phyloP scores from a whole-genome alignment of 495 filamentous ascomycete species.

The Podospora tetraspora region DNA sequence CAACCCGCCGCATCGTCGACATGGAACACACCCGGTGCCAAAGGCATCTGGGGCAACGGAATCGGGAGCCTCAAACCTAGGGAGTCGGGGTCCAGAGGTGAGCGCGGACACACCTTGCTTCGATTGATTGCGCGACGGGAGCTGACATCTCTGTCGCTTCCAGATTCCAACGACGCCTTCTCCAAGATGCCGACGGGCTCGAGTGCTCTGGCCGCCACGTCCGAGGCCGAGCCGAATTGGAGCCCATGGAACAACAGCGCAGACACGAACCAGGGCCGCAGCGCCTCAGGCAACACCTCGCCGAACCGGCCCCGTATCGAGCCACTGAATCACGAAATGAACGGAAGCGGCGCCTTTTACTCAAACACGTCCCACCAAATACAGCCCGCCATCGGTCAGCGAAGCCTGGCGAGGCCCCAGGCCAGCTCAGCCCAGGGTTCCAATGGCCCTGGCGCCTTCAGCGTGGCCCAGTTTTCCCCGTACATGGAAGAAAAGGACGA shows the following conservation, averaged over 20 bases:
- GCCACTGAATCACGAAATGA: constrained; percentile 35
- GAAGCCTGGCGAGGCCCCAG: constrained; percentile 16
- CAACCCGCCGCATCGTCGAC: constrained; percentile 43
- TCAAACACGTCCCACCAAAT: constrained; percentile 18
- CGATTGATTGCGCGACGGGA: constrained; percentile 19
- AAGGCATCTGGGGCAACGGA: constrained; percentile 57
- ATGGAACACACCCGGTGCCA: constrained; percentile 44
- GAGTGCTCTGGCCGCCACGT: constrained; percentile 57
- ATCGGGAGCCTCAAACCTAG: constrained; percentile 47
- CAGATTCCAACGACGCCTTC: constrained; percentile 37
- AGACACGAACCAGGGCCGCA: constrained; percentile 33
- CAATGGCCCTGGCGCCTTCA: constrained; percentile 3
- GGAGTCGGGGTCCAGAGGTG: constrained; percentile 45
- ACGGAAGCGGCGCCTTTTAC: constrained; percentile 41
- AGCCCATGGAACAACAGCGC: constrained; percentile 50
- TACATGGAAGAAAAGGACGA: constrained; percentile 32
- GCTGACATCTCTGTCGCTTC: not conserved
- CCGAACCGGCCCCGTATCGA: constrained; percentile 28
- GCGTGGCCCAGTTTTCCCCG: constrained; percentile 11
- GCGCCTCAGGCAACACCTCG: constrained; percentile 26
- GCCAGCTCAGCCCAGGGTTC: constrained; percentile 2
- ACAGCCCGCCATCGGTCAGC: constrained; percentile 20
- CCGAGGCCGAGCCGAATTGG: constrained; percentile 53
- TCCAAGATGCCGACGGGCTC: constrained; percentile 48
- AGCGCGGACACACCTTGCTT: constrained; percentile 7